Base-by-base conservation (phyloP, 805 yeast species). In the Metschnikowia colocasiae region DNA sequence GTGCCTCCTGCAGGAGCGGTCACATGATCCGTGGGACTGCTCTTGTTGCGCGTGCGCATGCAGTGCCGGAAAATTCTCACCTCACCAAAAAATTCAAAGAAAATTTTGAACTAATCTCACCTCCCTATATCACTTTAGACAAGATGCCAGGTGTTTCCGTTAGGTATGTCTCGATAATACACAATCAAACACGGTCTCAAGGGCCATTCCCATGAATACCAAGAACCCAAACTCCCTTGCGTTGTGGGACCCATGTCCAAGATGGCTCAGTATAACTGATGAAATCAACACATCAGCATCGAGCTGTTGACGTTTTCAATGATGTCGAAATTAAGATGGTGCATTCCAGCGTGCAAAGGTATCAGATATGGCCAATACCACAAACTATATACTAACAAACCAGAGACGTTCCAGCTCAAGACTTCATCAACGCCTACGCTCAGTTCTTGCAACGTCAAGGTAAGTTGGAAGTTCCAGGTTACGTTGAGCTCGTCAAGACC, bases 391-490 rank as follows among this genome's bases (percentile, higher is more conserved):
- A 39, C 42, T 39, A 39, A 39, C 42, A 39, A 39, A 22, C 29
- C 64, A 90, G 97, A 87, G 99, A 94, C 97, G 99, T 94, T 80
- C 97, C 98, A 80, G 99, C 99, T 78, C 98, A 94, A 87, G 95
- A 88, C 63, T 94, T 94, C 82, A 92, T 94, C 79, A 90, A 89
- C 83, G 96, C 98, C 79, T 94, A 94, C 84, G 98, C 99, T 70
- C 87, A 87, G 75, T 94, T 94, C 88, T 87, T 94, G 80, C 98
- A 94, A 83, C 90, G 98, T 80, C 99, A 95, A 83, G 99, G 98
- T 84, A 91, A 90, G 80, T 85, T 94, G 74, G 98, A 92, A 76
- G 94, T 94, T 69, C 99, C 99, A 82, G 97, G 97, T 76, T 94
- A 91, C 87, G 98, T 94, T 75, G 99, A 94, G 82, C 78, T 92